Evolutionary conservation across 2,329 filamentous ascomycete genomes (phyloP), one percentile per base, ranked within the genome.

Genomic region (Cercospora berteroae): DNA sequence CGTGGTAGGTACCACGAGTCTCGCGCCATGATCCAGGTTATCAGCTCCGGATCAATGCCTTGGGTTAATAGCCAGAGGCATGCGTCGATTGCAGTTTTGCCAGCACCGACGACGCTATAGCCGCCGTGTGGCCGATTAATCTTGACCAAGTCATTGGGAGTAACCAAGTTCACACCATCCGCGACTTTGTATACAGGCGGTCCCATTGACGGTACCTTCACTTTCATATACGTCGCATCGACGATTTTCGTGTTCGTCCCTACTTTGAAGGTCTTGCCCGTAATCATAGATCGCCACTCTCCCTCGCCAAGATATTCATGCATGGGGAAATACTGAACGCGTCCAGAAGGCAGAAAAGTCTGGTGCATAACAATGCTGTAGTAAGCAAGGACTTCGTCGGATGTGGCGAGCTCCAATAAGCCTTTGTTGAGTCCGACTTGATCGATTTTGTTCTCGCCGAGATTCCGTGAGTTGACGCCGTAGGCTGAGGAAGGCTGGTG

Each of bases 21-120:
- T 18, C 71, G 67, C 5, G 71, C 70, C 70, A 73, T 70, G 36
- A 73, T 71, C 71, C 71, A 73, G 12, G 62, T 67, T 18, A 73
- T 73, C 18, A 60, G 25, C 33, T 58, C 16, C 4, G 69, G 63
- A 3, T 61, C n/a, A 16, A 72, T 60, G 5, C 67, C 70, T 2
- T 66, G 48, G 5, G 55, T 58, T 10, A 73, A 59, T 2, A 73
- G 56, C 71, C 71, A 73, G 1, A 72, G 60, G 20, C 68, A 71
- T 3, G 69, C 57, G 50, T 72, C 71, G 50, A 73, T 72, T 2
- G 68, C 71, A 3, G 70, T 73, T 59, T 73, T 73, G n/a, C 70
- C 70, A 5, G 69, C 69, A 5, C 71, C 71, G 16, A 73, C 65
- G 3, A 72, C 65, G 9, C 70, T 73, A 23, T 71, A 73, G 10